Evolutionary conservation across 768 basidiomycete genomes (phyloP).

Genomic region (Russula sp.): DNA sequence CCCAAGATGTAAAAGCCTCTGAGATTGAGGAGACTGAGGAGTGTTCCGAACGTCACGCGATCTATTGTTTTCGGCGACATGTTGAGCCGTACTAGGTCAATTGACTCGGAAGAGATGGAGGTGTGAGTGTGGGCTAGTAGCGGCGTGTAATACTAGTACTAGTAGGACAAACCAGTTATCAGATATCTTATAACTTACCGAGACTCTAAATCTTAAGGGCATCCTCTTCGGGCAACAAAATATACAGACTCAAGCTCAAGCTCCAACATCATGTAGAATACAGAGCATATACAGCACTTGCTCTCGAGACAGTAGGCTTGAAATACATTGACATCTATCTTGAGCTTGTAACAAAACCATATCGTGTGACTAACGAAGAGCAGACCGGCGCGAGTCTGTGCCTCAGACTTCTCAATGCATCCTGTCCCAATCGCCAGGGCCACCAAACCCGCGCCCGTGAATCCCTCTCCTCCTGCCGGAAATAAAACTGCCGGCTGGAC

Average conservation of each 20-base stretch:
- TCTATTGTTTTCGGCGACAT: conserved; percentile 25
- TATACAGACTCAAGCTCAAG: no score
- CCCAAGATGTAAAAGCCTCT: conserved; percentile 45
- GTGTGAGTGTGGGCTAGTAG: neutral
- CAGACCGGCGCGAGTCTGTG: neutral
- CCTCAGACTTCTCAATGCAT: conserved; percentile 14
- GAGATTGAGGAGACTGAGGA: conserved; percentile 26
- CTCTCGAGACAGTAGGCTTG: neutral
- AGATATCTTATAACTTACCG: no score
- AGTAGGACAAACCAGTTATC: no score
- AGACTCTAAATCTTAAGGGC: no score
- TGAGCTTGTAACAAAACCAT: neutral
- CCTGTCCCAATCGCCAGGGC: conserved; percentile 25
- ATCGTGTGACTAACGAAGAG: neutral
- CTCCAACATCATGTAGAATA: no score
- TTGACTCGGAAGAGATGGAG: neutral
- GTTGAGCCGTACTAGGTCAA: neutral
- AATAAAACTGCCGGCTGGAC: conserved; percentile 32
- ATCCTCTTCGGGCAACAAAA: no score
- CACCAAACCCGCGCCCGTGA: conserved; percentile 20
- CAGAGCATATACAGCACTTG: no score
- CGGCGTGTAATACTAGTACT: no score
- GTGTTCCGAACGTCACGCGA: conserved; percentile 17
- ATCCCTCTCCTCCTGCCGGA: conserved; percentile 23
- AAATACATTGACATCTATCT: neutral